phyloP scores from a whole-genome alignment of 176 grass and related monocot genomes.

The Pontederia paniculata region DNA sequence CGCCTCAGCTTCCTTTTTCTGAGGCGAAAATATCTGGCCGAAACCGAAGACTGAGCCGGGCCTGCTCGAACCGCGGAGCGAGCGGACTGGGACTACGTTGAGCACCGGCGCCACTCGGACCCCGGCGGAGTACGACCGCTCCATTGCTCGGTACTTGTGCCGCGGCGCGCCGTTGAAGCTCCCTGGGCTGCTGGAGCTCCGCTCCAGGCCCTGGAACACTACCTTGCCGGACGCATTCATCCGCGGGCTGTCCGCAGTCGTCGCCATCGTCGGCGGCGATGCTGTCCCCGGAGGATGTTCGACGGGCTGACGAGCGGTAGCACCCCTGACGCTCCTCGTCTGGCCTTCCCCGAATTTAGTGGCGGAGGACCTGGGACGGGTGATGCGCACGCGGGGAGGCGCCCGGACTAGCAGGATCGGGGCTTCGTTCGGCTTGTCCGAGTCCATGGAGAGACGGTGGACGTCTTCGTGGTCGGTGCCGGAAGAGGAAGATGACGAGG shows the following conservation, averaged over 20 bases:
- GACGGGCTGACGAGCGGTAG: background rate
- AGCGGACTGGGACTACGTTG: constrained; percentile 6
- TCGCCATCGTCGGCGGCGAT: background rate
- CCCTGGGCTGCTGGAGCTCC: constrained; percentile 12
- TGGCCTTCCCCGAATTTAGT: background rate
- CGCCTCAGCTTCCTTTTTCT: constrained; percentile 2
- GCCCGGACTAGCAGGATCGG: background rate
- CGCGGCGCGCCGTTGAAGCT: constrained; percentile 2
- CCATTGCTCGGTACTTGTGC: background rate
- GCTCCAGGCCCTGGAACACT: constrained; percentile 14
- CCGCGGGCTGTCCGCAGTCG: constrained; percentile 9
- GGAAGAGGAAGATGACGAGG: constrained; percentile 14
- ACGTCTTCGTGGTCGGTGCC: constrained; percentile 10
- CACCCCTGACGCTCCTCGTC: background rate
- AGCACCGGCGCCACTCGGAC: constrained; percentile 4
- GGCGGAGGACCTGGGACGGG: background rate
- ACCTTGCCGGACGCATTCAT: constrained; percentile 20
- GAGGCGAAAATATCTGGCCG: background rate
- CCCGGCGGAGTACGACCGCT: constrained; percentile 12
- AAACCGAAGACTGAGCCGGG: constrained; percentile 9
- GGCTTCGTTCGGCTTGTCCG: background rate
- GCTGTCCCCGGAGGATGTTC: background rate
- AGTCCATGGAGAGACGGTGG: constrained; percentile 1
- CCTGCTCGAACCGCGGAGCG: constrained; percentile 1
- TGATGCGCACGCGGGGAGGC: background rate